A percentile compares a stretch with the other conserved stretches of the same genome.
Conservation (phyloP, 2,329 filamentous ascomycete genomes). For the Paraphoma sp. region DNA sequence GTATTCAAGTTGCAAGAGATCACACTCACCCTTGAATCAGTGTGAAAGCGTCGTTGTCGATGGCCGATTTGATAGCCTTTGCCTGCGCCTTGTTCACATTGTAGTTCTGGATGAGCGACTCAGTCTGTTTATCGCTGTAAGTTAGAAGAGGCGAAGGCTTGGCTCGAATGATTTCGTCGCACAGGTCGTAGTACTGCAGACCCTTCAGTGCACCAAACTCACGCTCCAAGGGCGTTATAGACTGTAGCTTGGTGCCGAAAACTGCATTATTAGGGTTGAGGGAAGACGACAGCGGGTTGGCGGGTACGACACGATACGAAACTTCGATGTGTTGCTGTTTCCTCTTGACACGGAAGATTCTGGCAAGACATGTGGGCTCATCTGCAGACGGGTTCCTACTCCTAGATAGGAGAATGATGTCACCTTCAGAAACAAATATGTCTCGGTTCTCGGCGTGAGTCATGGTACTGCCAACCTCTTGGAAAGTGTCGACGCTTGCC, state of each 20-base stretch:
- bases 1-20: background rate
- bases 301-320: constrained; percentile 80
- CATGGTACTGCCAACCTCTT: constrained; percentile 89
- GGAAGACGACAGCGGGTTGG: constrained; percentile 66
- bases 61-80: constrained; percentile 86
- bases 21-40: constrained; percentile 79
- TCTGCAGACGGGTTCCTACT: constrained; percentile 71
- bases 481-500: constrained; percentile 88
- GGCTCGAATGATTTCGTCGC: constrained; percentile 87
- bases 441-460: constrained; percentile 74
- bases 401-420: constrained; percentile 86
- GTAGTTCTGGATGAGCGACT: constrained; percentile 76
- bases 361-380: constrained; percentile 82
- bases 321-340: constrained; percentile 86
- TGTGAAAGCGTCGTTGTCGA: constrained; percentile 96
- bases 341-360: constrained; percentile 78
- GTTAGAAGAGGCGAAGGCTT: constrained; percentile 87
- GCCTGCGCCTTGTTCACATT: constrained; percentile 87
- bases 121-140: constrained; percentile 77
- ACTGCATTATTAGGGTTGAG: constrained; percentile 75
- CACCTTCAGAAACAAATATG: constrained; percentile 77
- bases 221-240: constrained; percentile 91
- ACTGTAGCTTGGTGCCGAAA: constrained; percentile 82
- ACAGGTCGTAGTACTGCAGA: constrained; percentile 93
- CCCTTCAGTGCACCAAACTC: constrained; percentile 93